These are phyloP conservation scores for Pholiota microspora DNA, from an alignment of 768 basidiomycete genomes.

Conservation along the genomic window DNA sequence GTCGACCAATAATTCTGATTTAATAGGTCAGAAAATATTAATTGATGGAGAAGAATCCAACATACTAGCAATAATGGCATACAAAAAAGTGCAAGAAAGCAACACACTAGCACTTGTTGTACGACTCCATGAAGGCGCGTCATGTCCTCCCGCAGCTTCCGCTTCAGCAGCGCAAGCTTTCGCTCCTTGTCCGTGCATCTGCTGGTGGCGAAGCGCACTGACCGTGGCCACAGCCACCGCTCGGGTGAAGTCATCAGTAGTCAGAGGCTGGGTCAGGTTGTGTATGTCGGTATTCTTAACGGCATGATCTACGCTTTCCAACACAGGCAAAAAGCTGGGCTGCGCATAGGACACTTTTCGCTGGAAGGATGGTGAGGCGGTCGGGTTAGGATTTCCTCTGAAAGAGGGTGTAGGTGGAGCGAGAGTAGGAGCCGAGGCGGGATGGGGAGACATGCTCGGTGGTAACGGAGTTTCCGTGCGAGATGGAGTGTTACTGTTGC, in stretches of 20 bases:
- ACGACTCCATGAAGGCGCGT: conserved; percentile 96
- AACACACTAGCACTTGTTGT: conserved; percentile 87
- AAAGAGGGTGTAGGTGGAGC: conserved; percentile 2
- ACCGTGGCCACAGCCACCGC: conserved; percentile 95
- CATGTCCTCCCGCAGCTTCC: conserved; percentile 72
- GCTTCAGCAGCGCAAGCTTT: conserved; percentile 42
- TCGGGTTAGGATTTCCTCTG: conserved; percentile 13
- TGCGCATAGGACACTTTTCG: conserved; percentile 60
- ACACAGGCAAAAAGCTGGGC: conserved; percentile 54
- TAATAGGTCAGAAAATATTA: background rate
- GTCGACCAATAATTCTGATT: conserved; percentile 86
- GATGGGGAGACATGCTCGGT: conserved; percentile 19
- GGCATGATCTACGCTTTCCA: conserved; percentile 78
- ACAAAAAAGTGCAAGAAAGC: conserved; percentile 85
- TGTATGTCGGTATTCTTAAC: conserved; percentile 59
- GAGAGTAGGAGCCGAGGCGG: background rate
- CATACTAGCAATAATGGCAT: conserved; percentile 94
- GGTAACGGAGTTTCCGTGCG: conserved; percentile 37
- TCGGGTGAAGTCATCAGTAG: conserved; percentile 86
- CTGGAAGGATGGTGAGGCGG: conserved; percentile 41
- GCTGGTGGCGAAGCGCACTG: conserved; percentile 82
- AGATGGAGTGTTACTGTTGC: conserved; percentile 31
- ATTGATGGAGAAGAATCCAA: conserved; percentile 8
- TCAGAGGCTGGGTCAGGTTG: conserved; percentile 62
- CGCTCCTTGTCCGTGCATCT: conserved; percentile 46